Percentiles rank a stretch among this genome's conserved stretches.
Evolutionary conservation across 768 basidiomycete species (phyloP).

Genomic region (Naganishia randhawae): DNA sequence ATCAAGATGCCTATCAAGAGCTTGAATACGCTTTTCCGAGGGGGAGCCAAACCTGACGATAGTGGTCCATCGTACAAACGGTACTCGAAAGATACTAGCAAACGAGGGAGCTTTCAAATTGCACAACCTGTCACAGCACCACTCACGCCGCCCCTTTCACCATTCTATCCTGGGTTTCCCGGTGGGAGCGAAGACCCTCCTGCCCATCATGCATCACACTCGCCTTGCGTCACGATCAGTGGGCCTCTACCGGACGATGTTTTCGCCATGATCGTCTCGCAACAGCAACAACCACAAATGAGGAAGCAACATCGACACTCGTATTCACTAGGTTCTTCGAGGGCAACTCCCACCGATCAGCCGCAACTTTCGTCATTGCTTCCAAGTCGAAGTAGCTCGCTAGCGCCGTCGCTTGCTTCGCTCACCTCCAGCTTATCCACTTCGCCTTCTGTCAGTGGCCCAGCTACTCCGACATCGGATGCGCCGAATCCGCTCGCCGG

Average conservation of each 20-base stretch:
- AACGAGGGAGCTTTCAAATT: constrained; percentile 4
- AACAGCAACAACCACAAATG: neutral
- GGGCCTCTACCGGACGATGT: constrained; percentile 9
- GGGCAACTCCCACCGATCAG: neutral
- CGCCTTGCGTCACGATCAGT: constrained; percentile 9
- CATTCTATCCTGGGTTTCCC: constrained; percentile 4
- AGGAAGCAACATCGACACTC: neutral
- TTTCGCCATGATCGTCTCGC: constrained; percentile 17
- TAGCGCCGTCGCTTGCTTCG: constrained; percentile 4
- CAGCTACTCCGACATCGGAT: constrained; percentile 9
- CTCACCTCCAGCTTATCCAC: neutral
- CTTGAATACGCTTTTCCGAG: neutral
- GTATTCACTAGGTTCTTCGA: constrained; percentile 6
- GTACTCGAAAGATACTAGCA: neutral
- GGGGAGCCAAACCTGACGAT: neutral
- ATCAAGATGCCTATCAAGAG: constrained; percentile 18
- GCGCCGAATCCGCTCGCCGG: neutral
- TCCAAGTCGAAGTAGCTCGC: constrained; percentile 13
- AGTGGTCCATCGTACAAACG: neutral
- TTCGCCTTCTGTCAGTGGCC: constrained; percentile 2
- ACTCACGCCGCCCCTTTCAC: constrained; percentile 11
- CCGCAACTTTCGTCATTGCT: neutral
- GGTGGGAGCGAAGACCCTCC: constrained; percentile 1
- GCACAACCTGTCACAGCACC: neutral
- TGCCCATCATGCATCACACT: neutral